These are phyloP conservation scores for Ophiocordyceps camponoti-floridani DNA, from an alignment of 2,329 filamentous ascomycete genomes.

Conservation along the genomic window DNA sequence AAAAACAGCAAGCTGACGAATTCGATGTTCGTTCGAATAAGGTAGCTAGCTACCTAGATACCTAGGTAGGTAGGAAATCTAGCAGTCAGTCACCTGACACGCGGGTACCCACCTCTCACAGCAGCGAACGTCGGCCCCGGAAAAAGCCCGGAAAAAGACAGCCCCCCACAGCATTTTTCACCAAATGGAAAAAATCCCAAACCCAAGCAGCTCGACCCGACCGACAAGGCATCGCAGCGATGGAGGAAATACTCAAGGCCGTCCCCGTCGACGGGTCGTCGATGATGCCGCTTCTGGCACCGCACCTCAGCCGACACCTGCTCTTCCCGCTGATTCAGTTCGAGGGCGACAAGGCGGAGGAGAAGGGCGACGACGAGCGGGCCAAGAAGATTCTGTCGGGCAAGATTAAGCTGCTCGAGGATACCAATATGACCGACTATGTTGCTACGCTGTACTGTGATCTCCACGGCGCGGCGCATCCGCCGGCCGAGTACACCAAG, in stretches of 20 bases:
- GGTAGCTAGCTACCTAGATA: too few species aligned
- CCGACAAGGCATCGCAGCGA: slow-evolving; percentile 6
- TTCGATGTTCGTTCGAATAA: too few species aligned
- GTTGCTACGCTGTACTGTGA: slow-evolving; percentile 84
- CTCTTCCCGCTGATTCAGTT: slow-evolving; percentile 96
- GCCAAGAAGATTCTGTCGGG: slow-evolving; percentile 59
- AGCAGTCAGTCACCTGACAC: too few species aligned
- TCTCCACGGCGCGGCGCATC: slow-evolving; percentile 59
- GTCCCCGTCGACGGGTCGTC: slow-evolving; percentile 52
- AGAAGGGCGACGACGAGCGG: slow-evolving; percentile 41
- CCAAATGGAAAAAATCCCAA: slow-evolving; percentile 22
- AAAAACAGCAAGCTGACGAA: too few species aligned
- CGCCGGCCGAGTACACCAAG: slow-evolving; percentile 70
- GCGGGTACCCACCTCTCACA: too few species aligned
- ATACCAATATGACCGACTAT: slow-evolving; percentile 98
- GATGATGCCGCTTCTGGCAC: slow-evolving; percentile 76
- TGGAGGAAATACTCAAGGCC: slow-evolving; percentile 27
- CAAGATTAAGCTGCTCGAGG: slow-evolving; percentile 86
- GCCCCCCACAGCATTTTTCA: slow-evolving; percentile 17
- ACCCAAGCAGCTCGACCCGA: not conserved
- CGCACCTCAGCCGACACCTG: slow-evolving; percentile 85
- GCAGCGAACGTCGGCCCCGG: slow-evolving; percentile 5
- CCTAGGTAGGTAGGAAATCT: too few species aligned
- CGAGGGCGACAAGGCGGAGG: slow-evolving; percentile 63
- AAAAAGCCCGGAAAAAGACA: slow-evolving; percentile 15